These are phyloP conservation scores for Taiwanofungus camphoratus DNA, from an alignment of 1,284 basidiomycete genomes.

Conservation along the genomic window DNA sequence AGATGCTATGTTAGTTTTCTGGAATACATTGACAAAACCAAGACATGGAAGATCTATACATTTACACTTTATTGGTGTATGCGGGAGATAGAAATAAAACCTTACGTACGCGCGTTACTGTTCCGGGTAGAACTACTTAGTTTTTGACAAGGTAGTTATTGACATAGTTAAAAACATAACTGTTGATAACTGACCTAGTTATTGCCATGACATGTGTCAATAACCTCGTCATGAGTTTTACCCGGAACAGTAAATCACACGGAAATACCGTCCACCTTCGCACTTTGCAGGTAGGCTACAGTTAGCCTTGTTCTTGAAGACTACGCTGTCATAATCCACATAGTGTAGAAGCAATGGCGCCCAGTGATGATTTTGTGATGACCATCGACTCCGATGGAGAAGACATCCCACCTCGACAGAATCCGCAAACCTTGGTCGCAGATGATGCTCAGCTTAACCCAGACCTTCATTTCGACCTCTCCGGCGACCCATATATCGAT, in stretches of 20 bases:
- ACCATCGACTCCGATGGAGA: constrained; percentile 80
- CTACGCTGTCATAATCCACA: neutral
- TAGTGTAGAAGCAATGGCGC: constrained; percentile 14
- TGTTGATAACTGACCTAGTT: too few species aligned
- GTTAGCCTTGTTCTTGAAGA: neutral
- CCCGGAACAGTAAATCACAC: too few species aligned
- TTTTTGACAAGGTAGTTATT: too few species aligned
- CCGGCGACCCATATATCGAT: constrained; percentile 62
- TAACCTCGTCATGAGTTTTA: too few species aligned
- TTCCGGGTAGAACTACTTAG: too few species aligned
- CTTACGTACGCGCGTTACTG: too few species aligned
- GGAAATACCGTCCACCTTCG: too few species aligned
- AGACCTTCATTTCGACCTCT: constrained; percentile 79
- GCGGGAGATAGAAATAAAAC: too few species aligned
- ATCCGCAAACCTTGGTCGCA: constrained; percentile 23
- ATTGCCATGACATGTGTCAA: too few species aligned
- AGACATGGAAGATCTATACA: neutral
- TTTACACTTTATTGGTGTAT: too few species aligned
- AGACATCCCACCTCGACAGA: constrained; percentile 27
- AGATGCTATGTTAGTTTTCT: constrained; percentile 21
- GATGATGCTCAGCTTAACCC: constrained; percentile 71
- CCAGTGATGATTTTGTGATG: constrained; percentile 62
- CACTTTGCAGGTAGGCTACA: too few species aligned
- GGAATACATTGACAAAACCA: neutral
- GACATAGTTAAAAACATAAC: too few species aligned